Conservation (phyloP, 768 basidiomycete species). For the Lactarius pseudohatsudake region DNA sequence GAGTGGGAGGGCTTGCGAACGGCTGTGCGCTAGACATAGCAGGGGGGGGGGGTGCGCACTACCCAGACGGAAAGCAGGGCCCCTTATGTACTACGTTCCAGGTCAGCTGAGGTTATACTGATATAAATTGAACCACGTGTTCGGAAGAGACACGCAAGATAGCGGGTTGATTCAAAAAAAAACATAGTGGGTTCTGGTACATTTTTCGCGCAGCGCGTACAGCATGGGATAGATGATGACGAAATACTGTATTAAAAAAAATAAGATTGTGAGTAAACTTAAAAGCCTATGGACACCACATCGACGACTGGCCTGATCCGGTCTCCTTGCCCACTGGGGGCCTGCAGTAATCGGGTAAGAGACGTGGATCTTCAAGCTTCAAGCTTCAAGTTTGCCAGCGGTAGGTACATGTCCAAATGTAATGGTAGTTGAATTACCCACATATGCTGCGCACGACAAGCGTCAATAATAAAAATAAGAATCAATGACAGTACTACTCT, state of each 20-base stretch:
- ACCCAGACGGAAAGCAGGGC: neutral
- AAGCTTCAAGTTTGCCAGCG: no score
- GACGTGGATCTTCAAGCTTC: no score
- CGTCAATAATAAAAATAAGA: no score
- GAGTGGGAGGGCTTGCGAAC: neutral
- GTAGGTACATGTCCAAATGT: neutral
- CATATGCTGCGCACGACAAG: no score
- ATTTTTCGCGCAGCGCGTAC: neutral
- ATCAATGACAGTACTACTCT: no score
- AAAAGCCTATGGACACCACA: neutral
- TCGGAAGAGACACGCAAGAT: neutral
- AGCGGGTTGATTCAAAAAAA: no score
- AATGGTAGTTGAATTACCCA: no score
- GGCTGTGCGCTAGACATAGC: conserved; percentile 6
- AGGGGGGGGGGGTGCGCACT: neutral
- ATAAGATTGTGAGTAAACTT: no score
- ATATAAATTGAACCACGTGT: neutral
- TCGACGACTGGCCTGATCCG: neutral
- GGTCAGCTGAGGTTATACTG: neutral
- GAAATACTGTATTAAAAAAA: no score
- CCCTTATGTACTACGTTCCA: no score
- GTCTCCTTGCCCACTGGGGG: neutral
- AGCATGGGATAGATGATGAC: no score
- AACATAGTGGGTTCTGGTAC: no score
- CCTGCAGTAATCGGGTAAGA: neutral